Conservation (phyloP, 208 protist genomes). For the Histomonas meleagridis region DNA sequence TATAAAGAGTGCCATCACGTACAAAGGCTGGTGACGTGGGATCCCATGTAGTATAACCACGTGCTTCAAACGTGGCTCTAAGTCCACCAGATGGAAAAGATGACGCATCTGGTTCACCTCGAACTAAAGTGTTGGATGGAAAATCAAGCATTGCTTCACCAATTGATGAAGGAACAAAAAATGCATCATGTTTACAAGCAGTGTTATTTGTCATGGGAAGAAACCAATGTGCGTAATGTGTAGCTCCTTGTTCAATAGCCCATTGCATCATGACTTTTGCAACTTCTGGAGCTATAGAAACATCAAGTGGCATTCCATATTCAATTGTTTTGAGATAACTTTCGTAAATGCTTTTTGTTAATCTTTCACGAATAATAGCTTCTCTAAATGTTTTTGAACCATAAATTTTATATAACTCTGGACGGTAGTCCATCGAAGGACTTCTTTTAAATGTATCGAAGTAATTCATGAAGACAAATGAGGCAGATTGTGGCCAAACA, state of each 20-base stretch:
- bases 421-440: not conserved
- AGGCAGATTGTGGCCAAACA: no score
- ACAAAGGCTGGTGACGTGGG: constrained; percentile 63
- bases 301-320: not conserved
- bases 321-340: constrained; percentile 25
- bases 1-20: constrained; percentile 55
- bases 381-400: constrained; percentile 14
- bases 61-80: constrained; percentile 58
- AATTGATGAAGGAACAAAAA: not conserved
- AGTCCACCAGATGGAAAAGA: constrained; percentile 64
- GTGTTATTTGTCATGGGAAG: constrained; percentile 46
- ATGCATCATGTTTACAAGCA: constrained; percentile 44
- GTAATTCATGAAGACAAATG: no score
- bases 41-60: constrained; percentile 67
- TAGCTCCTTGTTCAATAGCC: constrained; percentile 58
- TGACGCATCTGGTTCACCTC: constrained; percentile 65
- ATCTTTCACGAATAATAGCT: not conserved
- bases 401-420: not conserved
- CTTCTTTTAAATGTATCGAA: not conserved
- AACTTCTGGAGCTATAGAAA: constrained; percentile 43
- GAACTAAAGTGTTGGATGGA: constrained; percentile 52
- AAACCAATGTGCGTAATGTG: constrained; percentile 66
- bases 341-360: not conserved
- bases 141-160: constrained; percentile 24
- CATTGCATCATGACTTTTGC: constrained; percentile 63